Evolutionary conservation across 768 basidiomycete genomes (phyloP).

Genomic region (Tephrocybe sp.): DNA sequence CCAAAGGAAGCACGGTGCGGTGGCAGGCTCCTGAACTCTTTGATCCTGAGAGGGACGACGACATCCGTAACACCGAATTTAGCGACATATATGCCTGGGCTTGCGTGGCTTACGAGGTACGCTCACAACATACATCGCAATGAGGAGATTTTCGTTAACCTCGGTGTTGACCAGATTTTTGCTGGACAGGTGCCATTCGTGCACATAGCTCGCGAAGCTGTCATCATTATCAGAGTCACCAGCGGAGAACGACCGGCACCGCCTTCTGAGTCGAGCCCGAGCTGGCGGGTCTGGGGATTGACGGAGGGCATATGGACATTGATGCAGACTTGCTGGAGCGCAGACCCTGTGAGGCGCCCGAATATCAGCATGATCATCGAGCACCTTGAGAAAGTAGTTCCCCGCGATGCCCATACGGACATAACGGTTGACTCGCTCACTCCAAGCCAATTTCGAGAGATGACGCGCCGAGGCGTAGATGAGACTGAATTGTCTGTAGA

Average conservation of each 20-base stretch:
- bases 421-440: not conserved
- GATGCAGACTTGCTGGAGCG: conserved; percentile 1
- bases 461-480: conserved; percentile 2
- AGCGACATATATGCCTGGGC: conserved; percentile 22
- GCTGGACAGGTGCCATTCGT: conserved; percentile 1
- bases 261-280: not conserved
- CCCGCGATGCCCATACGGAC: not conserved
- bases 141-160: not conserved
- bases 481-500: not conserved
- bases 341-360: not conserved
- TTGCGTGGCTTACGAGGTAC: conserved; percentile 20
- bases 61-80: conserved; percentile 3
- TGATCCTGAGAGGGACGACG: conserved; percentile 4
- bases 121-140: not conserved
- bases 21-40: conserved; percentile 24
- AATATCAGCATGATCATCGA: not conserved
- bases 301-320: conserved; percentile 1
- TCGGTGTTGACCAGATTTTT: not conserved
- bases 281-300: conserved; percentile 6
- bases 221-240: not conserved
- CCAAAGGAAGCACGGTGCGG: conserved; percentile 12
- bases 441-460: conserved; percentile 4
- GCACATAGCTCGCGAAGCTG: not conserved
- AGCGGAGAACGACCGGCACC: not conserved
- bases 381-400: not conserved